Evolutionary conservation across 2,329 filamentous ascomycete genomes (phyloP).

Genomic region (Aspergillus alliaceus): DNA sequence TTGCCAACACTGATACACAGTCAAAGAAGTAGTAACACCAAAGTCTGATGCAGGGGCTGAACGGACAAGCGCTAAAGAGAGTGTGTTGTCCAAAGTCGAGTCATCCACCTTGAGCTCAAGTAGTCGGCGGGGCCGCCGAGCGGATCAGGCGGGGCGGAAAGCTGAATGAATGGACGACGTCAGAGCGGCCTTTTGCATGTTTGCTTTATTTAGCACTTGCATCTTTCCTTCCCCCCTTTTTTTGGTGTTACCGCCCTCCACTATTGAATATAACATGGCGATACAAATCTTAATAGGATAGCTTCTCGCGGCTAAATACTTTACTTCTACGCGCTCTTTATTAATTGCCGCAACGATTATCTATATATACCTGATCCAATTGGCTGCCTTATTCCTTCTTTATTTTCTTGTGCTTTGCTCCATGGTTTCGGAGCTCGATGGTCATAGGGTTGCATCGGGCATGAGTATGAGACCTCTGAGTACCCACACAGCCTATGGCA

Average conservation of each 20-base stretch:
- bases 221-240: not conserved
- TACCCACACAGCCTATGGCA: not conserved
- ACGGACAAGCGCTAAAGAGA: not conserved
- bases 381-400: not conserved
- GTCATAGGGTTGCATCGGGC: not conserved
- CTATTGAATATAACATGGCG: not conserved
- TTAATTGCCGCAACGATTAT: not conserved
- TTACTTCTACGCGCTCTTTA: not conserved
- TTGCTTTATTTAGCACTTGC: not conserved
- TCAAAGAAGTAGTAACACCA: not conserved
- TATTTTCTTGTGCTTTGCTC: not conserved
- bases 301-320: too few species aligned
- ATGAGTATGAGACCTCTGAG: not conserved
- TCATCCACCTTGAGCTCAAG: not conserved
- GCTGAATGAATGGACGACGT: conserved; percentile 9
- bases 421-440: not conserved
- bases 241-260: not conserved
- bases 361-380: not conserved
- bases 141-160: conserved; percentile 11
- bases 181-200: conserved; percentile 3
- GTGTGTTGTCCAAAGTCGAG: conserved; percentile 1
- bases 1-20: not conserved
- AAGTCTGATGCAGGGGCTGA: not conserved
- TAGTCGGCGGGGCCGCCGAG: conserved; percentile 9
- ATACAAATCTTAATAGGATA: not conserved